Conservation (phyloP, 345 rosid genomes). For the Garcia nutans region DNA sequence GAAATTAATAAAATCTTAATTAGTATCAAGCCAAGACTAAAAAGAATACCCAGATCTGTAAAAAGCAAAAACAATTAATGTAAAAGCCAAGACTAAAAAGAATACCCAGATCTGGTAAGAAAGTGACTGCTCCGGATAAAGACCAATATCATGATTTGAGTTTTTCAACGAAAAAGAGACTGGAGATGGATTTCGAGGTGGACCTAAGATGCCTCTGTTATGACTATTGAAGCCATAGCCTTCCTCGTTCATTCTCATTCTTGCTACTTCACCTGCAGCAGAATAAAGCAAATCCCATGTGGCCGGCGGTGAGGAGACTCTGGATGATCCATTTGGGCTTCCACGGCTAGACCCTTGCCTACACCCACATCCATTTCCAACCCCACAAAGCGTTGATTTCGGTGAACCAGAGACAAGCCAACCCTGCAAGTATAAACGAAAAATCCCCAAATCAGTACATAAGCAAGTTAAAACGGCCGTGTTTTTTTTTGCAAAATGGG, state of each 20-base stretch:
- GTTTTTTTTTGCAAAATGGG: too few species aligned
- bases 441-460: neutral
- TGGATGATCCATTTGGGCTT: too few species aligned
- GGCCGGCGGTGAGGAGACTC: too few species aligned
- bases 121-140: constrained; percentile 36
- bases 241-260: constrained; percentile 18
- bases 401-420: constrained; percentile 51
- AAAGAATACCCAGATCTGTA: too few species aligned
- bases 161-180: constrained; percentile 33
- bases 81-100: too few species aligned
- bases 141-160: constrained; percentile 25
- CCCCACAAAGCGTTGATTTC: constrained; percentile 47
- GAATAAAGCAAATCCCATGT: too few species aligned
- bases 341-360: constrained; percentile 32
- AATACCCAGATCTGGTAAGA: constrained; percentile 51
- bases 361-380: constrained; percentile 42
- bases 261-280: constrained; percentile 48
- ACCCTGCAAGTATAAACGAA: constrained; percentile 23
- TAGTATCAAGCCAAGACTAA: neutral
- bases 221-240: neutral
- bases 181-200: constrained; percentile 31
- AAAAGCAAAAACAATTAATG: too few species aligned
- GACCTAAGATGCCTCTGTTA: constrained; percentile 30
- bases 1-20: neutral
- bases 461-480: too few species aligned